Percentiles rank a stretch among this genome's conserved stretches.
phyloP scores from a whole-genome alignment of 805 yeast species.

The Ascoidea tarda region DNA sequence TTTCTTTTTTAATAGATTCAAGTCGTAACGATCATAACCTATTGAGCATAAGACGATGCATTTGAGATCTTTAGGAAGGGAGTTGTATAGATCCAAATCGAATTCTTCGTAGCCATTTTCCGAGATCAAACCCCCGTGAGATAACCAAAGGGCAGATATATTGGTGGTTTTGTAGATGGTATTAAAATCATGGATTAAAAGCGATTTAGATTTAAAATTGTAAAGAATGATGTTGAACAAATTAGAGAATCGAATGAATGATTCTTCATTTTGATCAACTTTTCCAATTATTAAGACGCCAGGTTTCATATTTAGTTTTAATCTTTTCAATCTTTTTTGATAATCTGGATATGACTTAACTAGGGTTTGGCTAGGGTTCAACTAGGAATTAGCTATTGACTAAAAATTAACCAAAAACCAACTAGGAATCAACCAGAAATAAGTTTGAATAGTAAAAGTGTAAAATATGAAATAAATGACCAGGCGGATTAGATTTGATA shows the following conservation, averaged over 20 bases:
- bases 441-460: too few relatives aligned
- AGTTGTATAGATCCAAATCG: not conserved
- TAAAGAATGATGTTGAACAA: too few relatives aligned
- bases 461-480: too few relatives aligned
- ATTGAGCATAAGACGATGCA: not conserved
- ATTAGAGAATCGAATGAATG: not conserved
- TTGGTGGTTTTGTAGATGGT: not conserved
- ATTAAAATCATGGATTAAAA: not conserved
- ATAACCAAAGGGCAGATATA: not conserved
- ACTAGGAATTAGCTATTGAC: too few relatives aligned
- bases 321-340: too few relatives aligned
- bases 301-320: too few relatives aligned
- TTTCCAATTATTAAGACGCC: not conserved
- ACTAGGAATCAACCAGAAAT: too few relatives aligned
- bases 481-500: too few relatives aligned
- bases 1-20: too few relatives aligned
- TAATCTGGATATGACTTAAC: too few relatives aligned
- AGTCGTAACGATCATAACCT: not conserved
- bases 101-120: not conserved
- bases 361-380: too few relatives aligned
- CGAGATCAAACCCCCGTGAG: not conserved
- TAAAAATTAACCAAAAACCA: too few relatives aligned
- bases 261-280: not conserved
- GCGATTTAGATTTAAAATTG: not conserved
- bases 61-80: not conserved